Evolutionary conservation across 129 eudicot species (phyloP), one percentile per base, ranked within the genome.

Genomic region (Flaveria robusta): DNA sequence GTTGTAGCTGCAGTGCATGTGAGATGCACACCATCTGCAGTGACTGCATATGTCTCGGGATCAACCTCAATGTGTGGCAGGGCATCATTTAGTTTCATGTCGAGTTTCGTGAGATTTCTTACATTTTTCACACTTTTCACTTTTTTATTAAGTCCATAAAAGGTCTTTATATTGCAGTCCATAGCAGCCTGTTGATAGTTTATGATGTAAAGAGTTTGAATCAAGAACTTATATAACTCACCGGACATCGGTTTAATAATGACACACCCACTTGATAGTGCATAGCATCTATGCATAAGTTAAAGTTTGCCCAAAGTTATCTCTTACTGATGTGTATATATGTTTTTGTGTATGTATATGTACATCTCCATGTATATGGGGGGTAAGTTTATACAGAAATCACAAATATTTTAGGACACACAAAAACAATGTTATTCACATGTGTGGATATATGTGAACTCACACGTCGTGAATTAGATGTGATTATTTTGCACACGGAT

Each of bases 81-180:
- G 51, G 99, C 93, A 67, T 87, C 85, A 41, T 94, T 94, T n/a
- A 94, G 86, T 87, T 91, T 94, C 99, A 94, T 94, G 84, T 94
- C 89, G 9, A 89, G 97, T 79, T 94, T 94, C 0, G 92, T 82
- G 52, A 94, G 88, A 49, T 72, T 87, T 76, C 97, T 86, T 29
- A 85, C 93, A 22, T 89, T 86, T 37, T 91, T 75, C 79, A 94
- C 97, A 27, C 92, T 90, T 89, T 78, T 84, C 69, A 89, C 93
- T 79, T 88, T 86, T 87, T 94, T 94, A 72, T 86, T 78, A 11
- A 94, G 90, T 75, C 90, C 85, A 55, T 94, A 94, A 9, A 34
- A 42, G 5, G 76, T 72, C 85, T 89, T 94, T 72, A 91, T 51
- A 71, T 91, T 90, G 67, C 80, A 51, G 68, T 85, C 92, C 49